Evolutionary conservation across 1,139 yeast species (phyloP).

Genomic region (Pichia sp.): DNA sequence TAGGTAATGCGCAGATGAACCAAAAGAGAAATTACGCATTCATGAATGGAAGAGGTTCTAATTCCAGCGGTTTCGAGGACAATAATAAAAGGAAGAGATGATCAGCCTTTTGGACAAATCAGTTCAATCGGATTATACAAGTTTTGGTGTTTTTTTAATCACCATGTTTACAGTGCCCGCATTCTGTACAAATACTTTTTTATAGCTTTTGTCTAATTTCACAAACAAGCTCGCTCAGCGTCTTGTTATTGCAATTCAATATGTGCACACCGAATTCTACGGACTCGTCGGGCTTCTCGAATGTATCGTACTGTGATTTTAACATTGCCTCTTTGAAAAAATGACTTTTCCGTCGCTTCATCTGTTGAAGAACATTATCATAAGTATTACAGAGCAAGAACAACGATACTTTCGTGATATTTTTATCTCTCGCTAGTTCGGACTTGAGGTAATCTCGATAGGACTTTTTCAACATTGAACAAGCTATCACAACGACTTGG

Average conservation of each 20-base stretch:
- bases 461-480: conserved; percentile 73
- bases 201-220: conserved; percentile 15
- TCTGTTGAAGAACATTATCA: conserved; percentile 59
- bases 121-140: not conserved
- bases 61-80: conserved; percentile 3
- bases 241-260: conserved; percentile 32
- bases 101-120: not conserved
- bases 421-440: conserved; percentile 29
- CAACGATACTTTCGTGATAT: conserved; percentile 1
- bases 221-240: conserved; percentile 35
- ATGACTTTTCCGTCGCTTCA: conserved; percentile 62
- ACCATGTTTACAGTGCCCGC: not conserved
- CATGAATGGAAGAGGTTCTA: conserved; percentile 10
- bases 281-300: conserved; percentile 56
- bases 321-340: conserved; percentile 87
- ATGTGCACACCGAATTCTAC: conserved; percentile 17
- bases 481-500: conserved; percentile 56
- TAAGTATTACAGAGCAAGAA: conserved; percentile 58
- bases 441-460: conserved; percentile 61
- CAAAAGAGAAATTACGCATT: conserved; percentile 19
- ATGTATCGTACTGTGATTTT: conserved; percentile 65
- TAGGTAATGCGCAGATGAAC: conserved; percentile 3
- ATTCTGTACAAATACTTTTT: not conserved
- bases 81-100: conserved; percentile 1
- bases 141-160: not conserved